These are phyloP conservation scores for Cylindrotheca fusiformis DNA, from an alignment of 108 stramenopile genomes.

Conservation along the genomic window DNA sequence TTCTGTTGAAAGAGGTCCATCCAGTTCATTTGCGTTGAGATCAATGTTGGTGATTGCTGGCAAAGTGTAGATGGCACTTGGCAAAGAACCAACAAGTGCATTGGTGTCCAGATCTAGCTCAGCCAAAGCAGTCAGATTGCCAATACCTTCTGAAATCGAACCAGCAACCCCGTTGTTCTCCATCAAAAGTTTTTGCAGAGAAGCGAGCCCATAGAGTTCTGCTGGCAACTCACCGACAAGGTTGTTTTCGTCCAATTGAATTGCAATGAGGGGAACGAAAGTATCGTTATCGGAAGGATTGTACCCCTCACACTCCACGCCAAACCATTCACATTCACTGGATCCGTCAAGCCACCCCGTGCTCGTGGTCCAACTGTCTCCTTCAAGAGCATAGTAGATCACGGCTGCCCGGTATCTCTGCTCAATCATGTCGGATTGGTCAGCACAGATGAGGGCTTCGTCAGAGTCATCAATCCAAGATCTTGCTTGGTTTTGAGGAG, in stretches of 20 bases:
- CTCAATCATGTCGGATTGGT: constrained; percentile 10
- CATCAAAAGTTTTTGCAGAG: constrained; percentile 18
- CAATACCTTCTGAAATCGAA: constrained; percentile 24
- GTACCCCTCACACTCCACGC: constrained; percentile 38
- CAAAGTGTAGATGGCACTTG: constrained; percentile 24
- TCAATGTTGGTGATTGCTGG: constrained; percentile 18
- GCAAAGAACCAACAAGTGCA: constrained; percentile 28
- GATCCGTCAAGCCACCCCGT: constrained; percentile 34
- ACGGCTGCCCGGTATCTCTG: constrained; percentile 41
- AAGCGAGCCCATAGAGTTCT: constrained; percentile 32
- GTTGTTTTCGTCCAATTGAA: constrained; percentile 35
- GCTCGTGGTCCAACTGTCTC: constrained; percentile 39
- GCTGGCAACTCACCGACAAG: constrained; percentile 29
- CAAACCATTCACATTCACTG: constrained; percentile 63
- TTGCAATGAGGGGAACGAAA: constrained; percentile 19
- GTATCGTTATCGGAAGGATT: constrained; percentile 3
- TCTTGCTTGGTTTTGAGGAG: constrained; percentile 48
- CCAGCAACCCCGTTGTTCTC: constrained; percentile 36
- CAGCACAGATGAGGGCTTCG: constrained; percentile 48
- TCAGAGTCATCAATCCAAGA: constrained; percentile 53
- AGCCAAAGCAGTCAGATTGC: constrained; percentile 16
- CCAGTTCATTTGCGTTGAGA: constrained; percentile 34
- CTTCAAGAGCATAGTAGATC: constrained; percentile 34
- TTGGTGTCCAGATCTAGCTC: constrained; percentile 31
- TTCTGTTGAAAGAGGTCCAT: constrained; percentile 22